These are phyloP conservation scores for Stephania japonica DNA, from an alignment of 164 flowering plant species.

Conservation along the genomic window DNA sequence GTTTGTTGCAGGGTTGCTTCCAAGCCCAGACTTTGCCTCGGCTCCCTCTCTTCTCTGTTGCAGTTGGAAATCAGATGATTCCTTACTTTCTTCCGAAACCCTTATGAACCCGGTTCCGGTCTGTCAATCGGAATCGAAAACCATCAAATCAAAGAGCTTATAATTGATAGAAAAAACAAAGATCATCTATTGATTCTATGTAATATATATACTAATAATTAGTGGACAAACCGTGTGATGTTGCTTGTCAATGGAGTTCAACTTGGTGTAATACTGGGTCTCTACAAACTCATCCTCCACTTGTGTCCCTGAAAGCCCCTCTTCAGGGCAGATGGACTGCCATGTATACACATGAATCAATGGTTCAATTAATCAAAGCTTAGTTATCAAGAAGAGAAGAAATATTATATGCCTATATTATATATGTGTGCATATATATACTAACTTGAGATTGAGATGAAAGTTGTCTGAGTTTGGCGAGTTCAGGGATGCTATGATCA, in stretches of 20 bases:
- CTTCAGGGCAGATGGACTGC: constrained; percentile 19
- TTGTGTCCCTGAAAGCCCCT: neutral
- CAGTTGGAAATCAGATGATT: constrained; percentile 14
- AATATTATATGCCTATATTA: constrained; percentile 5
- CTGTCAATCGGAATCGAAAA: constrained; percentile 20
- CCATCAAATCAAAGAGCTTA: neutral
- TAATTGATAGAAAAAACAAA: neutral
- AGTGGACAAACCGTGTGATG: constrained; percentile 49
- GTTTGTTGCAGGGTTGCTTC: constrained; percentile 39
- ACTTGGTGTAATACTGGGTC: constrained; percentile 57
- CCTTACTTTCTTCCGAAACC: constrained; percentile 23
- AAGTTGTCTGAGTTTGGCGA: constrained; percentile 38
- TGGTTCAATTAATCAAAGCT: too few relatives aligned
- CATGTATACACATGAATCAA: too few relatives aligned
- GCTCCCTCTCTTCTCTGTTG: neutral
- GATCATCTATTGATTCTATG: neutral
- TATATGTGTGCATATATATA: neutral
- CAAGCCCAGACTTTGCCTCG: constrained; percentile 6
- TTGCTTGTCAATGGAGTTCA: constrained; percentile 52
- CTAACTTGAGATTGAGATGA: constrained; percentile 35
- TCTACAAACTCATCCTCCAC: constrained; percentile 60
- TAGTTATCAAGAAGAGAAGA: neutral
- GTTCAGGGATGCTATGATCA: constrained; percentile 36
- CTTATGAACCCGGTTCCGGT: constrained; percentile 63
- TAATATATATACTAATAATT: neutral